Base-by-base conservation (phyloP, 176 grass and related monocot genomes). In the Phoenix dactylifera region DNA sequence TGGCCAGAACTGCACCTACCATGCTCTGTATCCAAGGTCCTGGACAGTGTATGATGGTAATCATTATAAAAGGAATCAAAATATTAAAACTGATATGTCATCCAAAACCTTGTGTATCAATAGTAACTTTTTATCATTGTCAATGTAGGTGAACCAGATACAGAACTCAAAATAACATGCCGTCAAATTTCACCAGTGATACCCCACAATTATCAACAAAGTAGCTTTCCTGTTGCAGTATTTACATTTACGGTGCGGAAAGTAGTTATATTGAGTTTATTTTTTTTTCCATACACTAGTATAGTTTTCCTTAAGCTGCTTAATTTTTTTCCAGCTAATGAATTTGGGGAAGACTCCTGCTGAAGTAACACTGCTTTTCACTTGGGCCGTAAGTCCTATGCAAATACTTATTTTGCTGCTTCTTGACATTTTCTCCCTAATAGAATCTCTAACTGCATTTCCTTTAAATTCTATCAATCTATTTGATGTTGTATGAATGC, bases 21-120 rank as follows among this genome's bases (percentile, higher is more conserved):
- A 91, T 88, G 92, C 81, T 67, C 71, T 97, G 60, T 97, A 97
- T 73, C 92, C 92, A 67, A 91, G 84, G 60, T 76, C 92, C 51
- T 97, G 92, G 92, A 97, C 92, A 3, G 57, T 83, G 57, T 90
- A 97, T 72, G 72, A 97, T 83, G 92, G 92, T 90, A 83, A 77
- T 71, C 18, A 28, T 22, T 23, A 66, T 54, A 51, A 75, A 17
- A 16, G 55, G 2, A 52, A 44, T 44, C 35, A 44, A 44, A 44
- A 44, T 44, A 44, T 44, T 44, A 44, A 35, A 44, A 44, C 9
- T 44, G 35, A 44, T 12, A 39, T 44, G 9, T 44, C 7, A 44
- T 44, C 35, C 35, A 44, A 12, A 44, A 12, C 1, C 35, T 14
- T 12, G 9, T 44, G 3, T 0, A 44, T 14, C 35, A 44, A 44